Base-by-base conservation (phyloP, 805 yeast genomes). In the Diddensiella transvaalensis region DNA sequence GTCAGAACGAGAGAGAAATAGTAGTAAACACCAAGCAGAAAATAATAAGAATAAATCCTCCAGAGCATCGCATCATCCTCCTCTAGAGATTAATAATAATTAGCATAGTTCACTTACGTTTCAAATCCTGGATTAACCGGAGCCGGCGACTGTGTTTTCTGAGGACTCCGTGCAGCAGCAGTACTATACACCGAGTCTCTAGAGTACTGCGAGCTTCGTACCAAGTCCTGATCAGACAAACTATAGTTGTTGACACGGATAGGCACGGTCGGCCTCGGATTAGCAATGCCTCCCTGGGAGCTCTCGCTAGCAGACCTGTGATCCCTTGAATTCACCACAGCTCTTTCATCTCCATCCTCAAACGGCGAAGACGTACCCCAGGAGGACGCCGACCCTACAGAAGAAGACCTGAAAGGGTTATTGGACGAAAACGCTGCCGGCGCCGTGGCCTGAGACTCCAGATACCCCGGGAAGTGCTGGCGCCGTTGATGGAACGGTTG, bases 381-480 rank as follows among this genome's bases (percentile, higher is more conserved):
- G 21, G 54, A 33, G 44, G 46, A 43, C 13, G 40, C 44, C 40
- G 57, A 48, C 6, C 52, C 53, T 22, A 46, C 44, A 30, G 54
- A 42, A 32, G 56, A 42, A 33, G 48, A 32, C 6, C 60, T 52
- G 48, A 57, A 57, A 22, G 60, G 60, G 42, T 57, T 57, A 43
- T 57, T 57, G 36, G 60, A 57, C 35, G 57, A 51, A 29, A 57
- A 40, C 10, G 55, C 44, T 4, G 47, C 47, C 8, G 44, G 48
- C 1, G 51, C 36, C 4, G 23, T 26, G n/a, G n/a, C n/a, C n/a
- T n/a, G n/a, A 22, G 49, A 33, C 32, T 46, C 45, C 19, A 38
- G 22, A 18, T 47, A 39, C 15, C 51, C 45, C 11, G 47, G 47
- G 42, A 41, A 33, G 18, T 46, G 45, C 36, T 47, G 47, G 18